Evolutionary conservation across 176 grass and related monocot genomes (phyloP).

Genomic region (Pontederia crassipes): DNA sequence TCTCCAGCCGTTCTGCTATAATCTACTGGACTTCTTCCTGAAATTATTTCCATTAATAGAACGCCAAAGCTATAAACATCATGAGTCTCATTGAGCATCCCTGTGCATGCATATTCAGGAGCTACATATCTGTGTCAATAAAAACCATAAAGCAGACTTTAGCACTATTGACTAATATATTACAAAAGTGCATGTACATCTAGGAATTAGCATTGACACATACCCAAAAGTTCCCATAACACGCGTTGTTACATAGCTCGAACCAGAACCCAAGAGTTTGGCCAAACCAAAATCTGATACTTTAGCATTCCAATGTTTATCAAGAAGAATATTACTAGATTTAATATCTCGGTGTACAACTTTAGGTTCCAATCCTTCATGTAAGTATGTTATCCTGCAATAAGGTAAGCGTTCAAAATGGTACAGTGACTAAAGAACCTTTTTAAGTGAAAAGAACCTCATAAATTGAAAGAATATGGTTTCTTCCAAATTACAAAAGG

Average conservation of each 20-base stretch:
- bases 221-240: constrained; percentile 98
- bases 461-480: neutral
- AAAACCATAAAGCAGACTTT: neutral
- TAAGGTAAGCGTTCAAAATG: neutral
- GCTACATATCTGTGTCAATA: constrained; percentile 64
- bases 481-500: too few species aligned
- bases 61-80: constrained; percentile 99
- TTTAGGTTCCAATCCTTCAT: constrained; percentile 95
- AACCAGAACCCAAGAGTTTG: constrained; percentile 74
- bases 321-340: constrained; percentile 92
- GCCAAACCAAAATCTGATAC: constrained; percentile 99
- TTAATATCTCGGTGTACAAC: constrained; percentile 96
- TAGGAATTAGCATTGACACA: neutral
- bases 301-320: constrained; percentile 91
- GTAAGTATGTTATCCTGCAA: constrained; percentile 79
- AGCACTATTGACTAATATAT: too few species aligned
- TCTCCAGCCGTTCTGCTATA: constrained; percentile 64
- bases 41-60: constrained; percentile 89
- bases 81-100: constrained; percentile 91
- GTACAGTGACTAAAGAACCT: neutral
- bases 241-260: constrained; percentile 89
- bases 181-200: too few species aligned
- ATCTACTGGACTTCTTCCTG: constrained; percentile 82
- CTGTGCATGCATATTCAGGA: constrained; percentile 92
- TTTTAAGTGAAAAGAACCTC: neutral